Evolutionary conservation across 75 land plant species (phyloP).

Genomic region (Selaginella moellendorffii): DNA sequence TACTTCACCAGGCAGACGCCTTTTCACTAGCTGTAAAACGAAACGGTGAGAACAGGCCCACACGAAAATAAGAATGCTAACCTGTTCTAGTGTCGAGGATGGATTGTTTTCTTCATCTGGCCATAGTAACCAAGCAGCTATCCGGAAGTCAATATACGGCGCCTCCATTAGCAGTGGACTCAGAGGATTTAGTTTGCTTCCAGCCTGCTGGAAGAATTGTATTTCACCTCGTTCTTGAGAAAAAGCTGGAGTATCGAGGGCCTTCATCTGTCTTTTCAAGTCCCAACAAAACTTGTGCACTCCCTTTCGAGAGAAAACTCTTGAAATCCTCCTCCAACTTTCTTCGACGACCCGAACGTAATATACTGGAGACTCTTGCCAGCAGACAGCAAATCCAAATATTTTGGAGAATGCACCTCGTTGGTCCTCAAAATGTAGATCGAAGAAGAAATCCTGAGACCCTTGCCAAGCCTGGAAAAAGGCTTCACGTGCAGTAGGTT

Average conservation of each 20-base stretch:
- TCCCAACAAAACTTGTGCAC: conserved; percentile 67
- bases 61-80: conserved; percentile 12
- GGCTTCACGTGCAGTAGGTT: conserved; percentile 51
- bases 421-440: conserved; percentile 39
- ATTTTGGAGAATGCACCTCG: conserved; percentile 49
- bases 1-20: conserved; percentile 64
- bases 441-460: conserved; percentile 55
- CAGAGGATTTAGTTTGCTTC: neutral
- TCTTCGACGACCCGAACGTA: conserved; percentile 34
- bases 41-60: no score
- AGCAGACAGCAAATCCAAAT: conserved; percentile 85
- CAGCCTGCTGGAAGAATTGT: neutral
- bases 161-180: conserved; percentile 6
- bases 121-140: conserved; percentile 92
- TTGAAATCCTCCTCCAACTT: conserved; percentile 11
- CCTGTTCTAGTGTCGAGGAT: conserved; percentile 74
- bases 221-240: neutral
- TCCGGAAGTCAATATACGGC: conserved; percentile 43
- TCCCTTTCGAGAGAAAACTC: conserved; percentile 24
- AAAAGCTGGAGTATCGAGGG: conserved; percentile 38
- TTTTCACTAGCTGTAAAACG: conserved; percentile 59
- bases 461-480: conserved; percentile 61
- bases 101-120: conserved; percentile 92
- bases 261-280: conserved; percentile 65
- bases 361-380: conserved; percentile 84